Percentiles rank a stretch among this genome's conserved stretches.
Conservation (phyloP, 768 basidiomycete species). For the Pulveroboletus ravenelii region DNA sequence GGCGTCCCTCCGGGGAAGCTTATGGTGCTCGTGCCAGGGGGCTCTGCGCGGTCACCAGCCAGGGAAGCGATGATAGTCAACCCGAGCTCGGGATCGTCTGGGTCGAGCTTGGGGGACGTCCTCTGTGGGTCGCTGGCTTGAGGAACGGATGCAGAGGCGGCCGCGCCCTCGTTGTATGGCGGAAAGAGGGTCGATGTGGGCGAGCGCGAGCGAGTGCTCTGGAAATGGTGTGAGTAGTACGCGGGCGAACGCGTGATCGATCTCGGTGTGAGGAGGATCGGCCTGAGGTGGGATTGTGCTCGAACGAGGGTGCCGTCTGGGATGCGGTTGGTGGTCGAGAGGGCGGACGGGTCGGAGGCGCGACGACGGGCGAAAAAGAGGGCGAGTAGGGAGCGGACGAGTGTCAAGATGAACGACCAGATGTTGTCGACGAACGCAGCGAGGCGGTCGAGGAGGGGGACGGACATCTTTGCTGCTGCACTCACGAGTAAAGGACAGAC, state of each 20-base stretch:
- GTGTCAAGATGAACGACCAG: conserved; percentile 25
- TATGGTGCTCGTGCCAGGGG: background rate
- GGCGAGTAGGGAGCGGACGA: conserved; percentile 24
- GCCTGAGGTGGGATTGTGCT: conserved; percentile 15
- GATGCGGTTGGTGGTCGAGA: background rate
- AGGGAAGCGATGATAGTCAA: conserved; percentile 2
- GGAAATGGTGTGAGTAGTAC: conserved; percentile 1
- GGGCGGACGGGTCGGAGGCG: conserved; percentile 12
- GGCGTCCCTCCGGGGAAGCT: conserved; percentile 5
- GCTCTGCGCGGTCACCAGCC: background rate
- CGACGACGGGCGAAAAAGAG: conserved; percentile 17
- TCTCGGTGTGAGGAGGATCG: conserved; percentile 18
- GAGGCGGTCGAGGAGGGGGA: too few species aligned
- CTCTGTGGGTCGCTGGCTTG: conserved; percentile 5
- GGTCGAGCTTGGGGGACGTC: conserved; percentile 19
- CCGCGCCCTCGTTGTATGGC: background rate
- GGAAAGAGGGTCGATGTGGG: conserved; percentile 13
- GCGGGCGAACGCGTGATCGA: conserved; percentile 1
- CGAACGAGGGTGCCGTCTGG: conserved; percentile 10
- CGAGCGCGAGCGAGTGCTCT: conserved; percentile 8
- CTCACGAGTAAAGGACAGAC: background rate
- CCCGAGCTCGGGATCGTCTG: conserved; percentile 15
- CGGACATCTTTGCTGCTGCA: conserved; percentile 10
- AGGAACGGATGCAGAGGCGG: too few species aligned
- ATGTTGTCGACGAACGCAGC: conserved; percentile 15